These are phyloP conservation scores for Stachybotrys chlorohalonatus DNA, from an alignment of 2,329 filamentous ascomycete genomes.

Conservation along the genomic window DNA sequence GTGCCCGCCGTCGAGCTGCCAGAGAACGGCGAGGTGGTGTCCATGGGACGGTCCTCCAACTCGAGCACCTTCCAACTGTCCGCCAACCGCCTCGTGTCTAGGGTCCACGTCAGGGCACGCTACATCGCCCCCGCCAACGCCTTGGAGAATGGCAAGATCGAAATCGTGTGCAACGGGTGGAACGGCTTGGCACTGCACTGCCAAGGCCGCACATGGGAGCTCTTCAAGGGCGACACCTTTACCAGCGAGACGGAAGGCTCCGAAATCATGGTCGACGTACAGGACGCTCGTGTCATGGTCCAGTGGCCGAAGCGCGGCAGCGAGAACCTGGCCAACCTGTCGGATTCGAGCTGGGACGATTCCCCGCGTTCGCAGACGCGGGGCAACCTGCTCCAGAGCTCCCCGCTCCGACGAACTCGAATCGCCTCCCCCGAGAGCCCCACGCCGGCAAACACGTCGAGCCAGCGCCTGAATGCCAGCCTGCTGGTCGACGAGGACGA, in stretches of 20 bases:
- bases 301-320: constrained; percentile 65
- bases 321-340: constrained; percentile 40
- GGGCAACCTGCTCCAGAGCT: constrained; percentile 43
- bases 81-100: constrained; percentile 83
- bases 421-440: constrained; percentile 70
- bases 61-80: constrained; percentile 94
- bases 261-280: constrained; percentile 92
- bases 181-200: constrained; percentile 92
- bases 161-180: constrained; percentile 90
- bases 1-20: constrained; percentile 77
- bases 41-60: constrained; percentile 90
- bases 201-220: constrained; percentile 75
- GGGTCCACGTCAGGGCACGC: constrained; percentile 81
- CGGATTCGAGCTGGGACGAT: constrained; percentile 66
- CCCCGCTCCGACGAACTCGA: constrained; percentile 49
- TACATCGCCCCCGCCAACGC: constrained; percentile 64
- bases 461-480: constrained; percentile 35
- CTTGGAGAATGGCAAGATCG: constrained; percentile 67
- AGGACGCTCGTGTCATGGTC: constrained; percentile 82
- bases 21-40: constrained; percentile 69
- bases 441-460: constrained; percentile 36
- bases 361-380: constrained; percentile 30
- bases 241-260: constrained; percentile 78
- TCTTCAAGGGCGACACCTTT: constrained; percentile 83
- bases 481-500: constrained; percentile 20